Evolutionary conservation across 805 yeast species (phyloP), one percentile per base, ranked within the genome.

Genomic region (Alloascoidea africana): DNA sequence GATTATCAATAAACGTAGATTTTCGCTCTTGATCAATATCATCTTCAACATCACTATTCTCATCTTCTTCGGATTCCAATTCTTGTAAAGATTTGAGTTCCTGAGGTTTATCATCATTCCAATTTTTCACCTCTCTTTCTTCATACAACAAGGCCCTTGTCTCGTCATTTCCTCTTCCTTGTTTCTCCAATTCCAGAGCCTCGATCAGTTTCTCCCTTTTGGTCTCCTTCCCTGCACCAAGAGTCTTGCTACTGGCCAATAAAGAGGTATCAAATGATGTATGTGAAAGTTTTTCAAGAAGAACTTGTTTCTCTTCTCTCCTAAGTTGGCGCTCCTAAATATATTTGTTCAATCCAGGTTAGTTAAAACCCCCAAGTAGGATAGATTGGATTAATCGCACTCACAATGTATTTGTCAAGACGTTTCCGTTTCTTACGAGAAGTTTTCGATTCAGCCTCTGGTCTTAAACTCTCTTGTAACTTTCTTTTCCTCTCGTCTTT

Each of bases 251-350:
- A 27, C 91, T 76, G 17, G 72, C 76, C 44, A 85, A 62, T 8
- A 73, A 47, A 0, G 76, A 59, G 0, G 94, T 73, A 51, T 87
- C 94, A 35, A 89, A 67, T 40, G 68, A 65, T 1, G 83, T 72
- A 23, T 61, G 59, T 5, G 70, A 60, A 33, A 89, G 62, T 53
- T 85, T 86, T 44, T 78, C 75, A 33, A 89, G 60, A 38, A 89
- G 61, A 2, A 70, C 68, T 46, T 81, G 81, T 55, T 82, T 82
- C 58, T 89, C 97, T 54, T 89, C 94, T 51, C 93, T 64, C 49
- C 79, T 80, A 47, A 86, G 52, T 53, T 86, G 96, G 58, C 83
- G 94, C 41, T 86, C 94, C 48, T 43, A 18, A 8, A 15, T 38
- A 39, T 8, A n/a, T n/a, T n/a, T n/a, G n/a, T n/a, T n/a, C 15